Evolutionary conservation across 75 land plant genomes (phyloP).

Genomic region (Selaginella moellendorffii): DNA sequence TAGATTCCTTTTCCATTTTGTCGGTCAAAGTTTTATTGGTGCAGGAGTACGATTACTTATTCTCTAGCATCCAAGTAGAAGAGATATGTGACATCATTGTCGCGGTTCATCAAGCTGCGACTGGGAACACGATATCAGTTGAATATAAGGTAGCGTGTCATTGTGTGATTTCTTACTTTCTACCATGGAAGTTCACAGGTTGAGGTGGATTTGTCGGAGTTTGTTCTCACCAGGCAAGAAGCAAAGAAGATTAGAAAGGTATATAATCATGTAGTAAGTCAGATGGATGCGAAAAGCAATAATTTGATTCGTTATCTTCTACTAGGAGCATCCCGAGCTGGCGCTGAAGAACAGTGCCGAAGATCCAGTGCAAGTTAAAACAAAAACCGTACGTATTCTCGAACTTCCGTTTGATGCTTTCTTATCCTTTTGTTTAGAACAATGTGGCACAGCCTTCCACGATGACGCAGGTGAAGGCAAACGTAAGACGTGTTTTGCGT

Average conservation of each 20-base stretch:
- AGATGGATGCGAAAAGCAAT: not conserved
- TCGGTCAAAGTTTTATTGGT: not conserved
- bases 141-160: slow-evolving; percentile 6
- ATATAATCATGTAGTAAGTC: not conserved
- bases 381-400: not conserved
- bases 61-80: not conserved
- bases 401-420: not conserved
- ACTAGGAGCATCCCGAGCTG: not conserved
- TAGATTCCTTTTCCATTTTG: not conserved
- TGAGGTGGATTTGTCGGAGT: not conserved
- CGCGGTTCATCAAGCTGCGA: not conserved
- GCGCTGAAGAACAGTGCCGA: not conserved
- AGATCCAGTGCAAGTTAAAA: not conserved
- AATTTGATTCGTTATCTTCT: not conserved
- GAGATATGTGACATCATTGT: slow-evolving; percentile 5
- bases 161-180: not conserved
- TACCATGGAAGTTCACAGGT: not conserved
- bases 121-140: not conserved
- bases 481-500: not conserved
- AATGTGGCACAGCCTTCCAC: not conserved
- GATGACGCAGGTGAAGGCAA: not conserved
- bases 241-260: slow-evolving; percentile 6
- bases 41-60: slow-evolving; percentile 10
- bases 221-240: slow-evolving; percentile 2
- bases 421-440: not conserved